Percentiles rank a stretch among this genome's conserved stretches.
Conservation (phyloP, 768 basidiomycete genomes). For the Pholiota microspora region DNA sequence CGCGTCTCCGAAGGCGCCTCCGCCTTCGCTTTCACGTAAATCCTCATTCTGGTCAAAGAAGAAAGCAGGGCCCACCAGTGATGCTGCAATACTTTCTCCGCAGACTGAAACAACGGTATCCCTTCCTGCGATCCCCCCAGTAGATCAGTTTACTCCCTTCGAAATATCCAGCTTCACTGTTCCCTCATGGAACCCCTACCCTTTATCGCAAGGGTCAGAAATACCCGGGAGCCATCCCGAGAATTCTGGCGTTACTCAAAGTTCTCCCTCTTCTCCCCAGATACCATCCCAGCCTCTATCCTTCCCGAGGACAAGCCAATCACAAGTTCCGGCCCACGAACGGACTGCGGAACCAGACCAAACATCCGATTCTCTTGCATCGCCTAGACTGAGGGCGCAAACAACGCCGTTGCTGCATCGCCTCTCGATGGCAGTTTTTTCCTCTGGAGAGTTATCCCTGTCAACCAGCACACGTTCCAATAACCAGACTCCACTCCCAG, state of each 20-base stretch:
- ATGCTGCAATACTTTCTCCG: constrained; percentile 4
- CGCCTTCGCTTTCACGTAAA: constrained; percentile 49
- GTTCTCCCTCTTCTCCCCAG: constrained; percentile 3
- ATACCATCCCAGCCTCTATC: background rate
- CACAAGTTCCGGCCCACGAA: background rate
- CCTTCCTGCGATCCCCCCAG: constrained; percentile 24
- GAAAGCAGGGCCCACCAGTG: constrained; percentile 22
- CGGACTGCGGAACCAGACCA: background rate
- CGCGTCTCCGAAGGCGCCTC: constrained; percentile 22
- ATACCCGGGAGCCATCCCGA: constrained; percentile 7
- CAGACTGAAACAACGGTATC: constrained; percentile 8
- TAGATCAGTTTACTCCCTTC: constrained; percentile 29
- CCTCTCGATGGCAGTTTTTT: constrained; percentile 64
- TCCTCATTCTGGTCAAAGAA: constrained; percentile 69
- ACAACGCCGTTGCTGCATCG: constrained; percentile 73
- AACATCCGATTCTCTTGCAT: background rate
- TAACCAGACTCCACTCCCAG: constrained; percentile 14
- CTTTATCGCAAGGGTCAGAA: background rate
- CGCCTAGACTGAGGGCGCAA: constrained; percentile 35
- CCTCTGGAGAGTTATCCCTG: constrained; percentile 35
- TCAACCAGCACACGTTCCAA: constrained; percentile 20
- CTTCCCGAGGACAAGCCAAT: constrained; percentile 2
- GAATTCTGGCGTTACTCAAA: background rate
- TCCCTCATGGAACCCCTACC: background rate
- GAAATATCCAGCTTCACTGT: constrained; percentile 13